These are phyloP conservation scores for Fraxinus excelsior DNA, from an alignment of 257 asterid species.

Conservation along the genomic window DNA sequence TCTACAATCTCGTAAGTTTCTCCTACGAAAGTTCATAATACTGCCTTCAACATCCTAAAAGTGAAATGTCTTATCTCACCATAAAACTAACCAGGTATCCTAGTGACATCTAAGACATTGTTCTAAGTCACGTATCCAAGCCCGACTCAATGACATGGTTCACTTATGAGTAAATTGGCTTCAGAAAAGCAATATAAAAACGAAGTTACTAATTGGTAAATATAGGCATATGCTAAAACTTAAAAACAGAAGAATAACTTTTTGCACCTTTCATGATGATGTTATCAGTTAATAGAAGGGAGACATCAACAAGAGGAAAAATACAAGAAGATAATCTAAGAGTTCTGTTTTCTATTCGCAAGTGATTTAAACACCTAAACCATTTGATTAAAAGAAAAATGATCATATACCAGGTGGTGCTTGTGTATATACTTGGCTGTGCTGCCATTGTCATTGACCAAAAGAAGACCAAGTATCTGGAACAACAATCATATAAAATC, in stretches of 20 bases:
- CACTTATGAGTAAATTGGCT: background rate
- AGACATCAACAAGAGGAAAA: background rate
- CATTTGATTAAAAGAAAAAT: constrained; percentile 23
- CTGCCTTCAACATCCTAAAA: constrained; percentile 4
- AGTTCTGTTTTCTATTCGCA: constrained; percentile 10
- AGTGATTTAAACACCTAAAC: constrained; percentile 13
- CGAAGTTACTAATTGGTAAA: background rate
- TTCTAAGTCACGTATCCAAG: background rate
- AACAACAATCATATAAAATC: constrained; percentile 32
- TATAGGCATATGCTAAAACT: constrained; percentile 7
- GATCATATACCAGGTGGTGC: constrained; percentile 80
- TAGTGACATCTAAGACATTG: background rate
- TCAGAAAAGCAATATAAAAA: constrained; percentile 4
- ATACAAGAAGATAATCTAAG: constrained; percentile 14
- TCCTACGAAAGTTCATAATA: background rate
- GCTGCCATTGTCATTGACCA: constrained; percentile 93
- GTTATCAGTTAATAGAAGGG: background rate
- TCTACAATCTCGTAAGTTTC: background rate
- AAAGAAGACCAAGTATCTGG: constrained; percentile 93
- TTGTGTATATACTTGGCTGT: constrained; percentile 84
- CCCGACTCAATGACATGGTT: constrained; percentile 17
- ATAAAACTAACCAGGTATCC: constrained; percentile 5
- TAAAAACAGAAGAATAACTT: background rate
- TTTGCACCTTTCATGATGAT: background rate
- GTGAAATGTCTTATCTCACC: background rate